Percentiles rank a stretch among this genome's conserved stretches.
Evolutionary conservation across 192 early-diverging fungal species (phyloP).

Genomic region (Backusella tarrabulga): DNA sequence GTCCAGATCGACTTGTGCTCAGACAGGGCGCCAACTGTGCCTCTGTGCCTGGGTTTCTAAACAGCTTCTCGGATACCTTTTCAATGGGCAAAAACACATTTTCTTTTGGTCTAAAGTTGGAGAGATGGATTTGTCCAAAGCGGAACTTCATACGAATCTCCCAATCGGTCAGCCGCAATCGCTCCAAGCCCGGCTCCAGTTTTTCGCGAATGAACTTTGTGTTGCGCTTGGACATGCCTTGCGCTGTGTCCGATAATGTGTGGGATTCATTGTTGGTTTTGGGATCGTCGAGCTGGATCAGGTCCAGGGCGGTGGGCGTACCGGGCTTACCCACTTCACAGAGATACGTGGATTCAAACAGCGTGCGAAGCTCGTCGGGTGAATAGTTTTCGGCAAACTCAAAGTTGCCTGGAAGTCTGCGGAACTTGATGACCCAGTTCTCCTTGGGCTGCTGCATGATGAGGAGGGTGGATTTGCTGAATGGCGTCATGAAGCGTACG

Average conservation of each 20-base stretch:
- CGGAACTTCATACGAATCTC: constrained; percentile 33
- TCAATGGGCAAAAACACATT: constrained; percentile 13
- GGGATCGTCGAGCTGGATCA: constrained; percentile 22
- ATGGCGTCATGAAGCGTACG: neutral
- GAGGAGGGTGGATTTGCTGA: neutral
- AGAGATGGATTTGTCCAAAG: constrained; percentile 41
- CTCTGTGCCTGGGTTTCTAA: constrained; percentile 25
- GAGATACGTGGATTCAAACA: neutral
- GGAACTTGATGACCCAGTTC: constrained; percentile 10
- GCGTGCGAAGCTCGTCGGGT: neutral
- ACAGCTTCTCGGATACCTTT: constrained; percentile 20
- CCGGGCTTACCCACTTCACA: constrained; percentile 19
- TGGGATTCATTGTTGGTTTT: neutral
- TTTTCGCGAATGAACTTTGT: constrained; percentile 6
- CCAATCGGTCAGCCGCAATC: constrained; percentile 37
- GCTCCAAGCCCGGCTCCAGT: constrained; percentile 26
- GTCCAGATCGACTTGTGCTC: constrained; percentile 6
- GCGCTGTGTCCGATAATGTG: neutral
- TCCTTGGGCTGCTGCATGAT: constrained; percentile 22
- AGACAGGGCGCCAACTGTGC: constrained; percentile 40
- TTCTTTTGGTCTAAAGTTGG: constrained; percentile 32
- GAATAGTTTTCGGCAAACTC: neutral
- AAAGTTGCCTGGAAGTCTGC: constrained; percentile 8
- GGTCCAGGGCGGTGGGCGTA: neutral
- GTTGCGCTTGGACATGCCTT: constrained; percentile 16